phyloP scores from a whole-genome alignment of 371 early-diverging fungal genomes.

The Mortierella sp. region DNA sequence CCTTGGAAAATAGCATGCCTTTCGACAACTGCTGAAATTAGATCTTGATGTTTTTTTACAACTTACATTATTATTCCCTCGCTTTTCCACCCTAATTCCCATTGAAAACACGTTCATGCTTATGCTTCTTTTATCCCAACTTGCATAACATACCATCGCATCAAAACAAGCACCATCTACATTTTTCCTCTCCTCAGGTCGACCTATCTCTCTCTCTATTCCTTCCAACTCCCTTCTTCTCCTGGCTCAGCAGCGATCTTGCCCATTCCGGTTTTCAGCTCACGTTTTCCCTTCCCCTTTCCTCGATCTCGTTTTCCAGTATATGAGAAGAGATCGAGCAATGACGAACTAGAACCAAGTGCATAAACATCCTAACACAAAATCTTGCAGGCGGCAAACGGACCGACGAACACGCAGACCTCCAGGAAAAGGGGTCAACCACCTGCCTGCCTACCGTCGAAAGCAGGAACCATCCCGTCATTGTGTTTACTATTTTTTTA shows the following conservation, averaged over 20 bases:
- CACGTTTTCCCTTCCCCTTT: background rate
- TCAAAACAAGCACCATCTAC: background rate
- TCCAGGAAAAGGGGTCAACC: background rate
- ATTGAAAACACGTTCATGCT: slow-evolving; percentile 4
- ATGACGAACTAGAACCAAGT: background rate
- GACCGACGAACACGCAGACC: background rate
- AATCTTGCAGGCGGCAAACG: background rate
- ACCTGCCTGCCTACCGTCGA: background rate
- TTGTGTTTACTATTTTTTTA: background rate
- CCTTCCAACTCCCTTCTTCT: background rate
- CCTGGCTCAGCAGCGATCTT: background rate
- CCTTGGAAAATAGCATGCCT: background rate
- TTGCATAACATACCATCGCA: slow-evolving; percentile 4
- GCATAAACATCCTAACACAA: background rate
- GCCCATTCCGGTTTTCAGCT: background rate
- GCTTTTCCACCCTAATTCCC: background rate
- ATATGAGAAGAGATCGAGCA: background rate
- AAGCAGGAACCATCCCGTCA: background rate
- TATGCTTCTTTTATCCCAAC: background rate
- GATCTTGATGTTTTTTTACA: background rate
- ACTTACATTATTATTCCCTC: background rate
- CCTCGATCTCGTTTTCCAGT: background rate
- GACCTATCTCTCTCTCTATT: background rate
- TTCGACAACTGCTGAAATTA: background rate
- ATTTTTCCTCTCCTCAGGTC: background rate